Evolutionary conservation across 768 basidiomycete species (phyloP).

Genomic region (Calocybe cyanea): DNA sequence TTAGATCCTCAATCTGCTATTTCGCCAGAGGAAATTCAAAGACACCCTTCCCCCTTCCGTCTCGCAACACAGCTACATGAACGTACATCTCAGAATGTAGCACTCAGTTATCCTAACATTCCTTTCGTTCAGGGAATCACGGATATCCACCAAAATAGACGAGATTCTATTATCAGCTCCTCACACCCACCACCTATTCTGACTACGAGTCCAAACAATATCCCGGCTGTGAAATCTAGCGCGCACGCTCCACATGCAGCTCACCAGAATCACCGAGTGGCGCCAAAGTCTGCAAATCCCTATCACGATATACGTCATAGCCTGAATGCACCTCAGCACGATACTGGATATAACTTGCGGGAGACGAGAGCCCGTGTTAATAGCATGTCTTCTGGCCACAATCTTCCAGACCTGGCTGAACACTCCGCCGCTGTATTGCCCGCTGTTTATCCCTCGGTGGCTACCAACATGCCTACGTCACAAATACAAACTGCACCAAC

Average conservation of each 20-base stretch:
- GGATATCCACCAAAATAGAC: slow-evolving; percentile 1
- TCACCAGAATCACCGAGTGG: background rate
- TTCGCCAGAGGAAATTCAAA: slow-evolving; percentile 5
- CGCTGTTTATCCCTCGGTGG: background rate
- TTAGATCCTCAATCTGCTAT: background rate
- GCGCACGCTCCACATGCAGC: no score
- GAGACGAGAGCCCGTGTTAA: background rate
- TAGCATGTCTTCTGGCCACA: background rate
- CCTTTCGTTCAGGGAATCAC: background rate
- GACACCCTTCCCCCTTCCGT: slow-evolving; percentile 1
- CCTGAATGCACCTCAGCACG: background rate
- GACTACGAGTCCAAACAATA: background rate
- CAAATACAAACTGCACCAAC: background rate
- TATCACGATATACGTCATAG: background rate
- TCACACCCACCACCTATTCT: background rate
- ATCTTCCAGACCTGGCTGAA: background rate
- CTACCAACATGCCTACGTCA: background rate
- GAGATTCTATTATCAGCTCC: slow-evolving; percentile 4
- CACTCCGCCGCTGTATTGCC: background rate
- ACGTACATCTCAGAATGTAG: background rate
- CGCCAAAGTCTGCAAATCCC: background rate
- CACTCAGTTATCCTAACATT: slow-evolving; percentile 1
- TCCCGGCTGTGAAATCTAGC: background rate
- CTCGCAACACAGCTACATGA: background rate
- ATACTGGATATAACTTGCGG: background rate